Conservation (phyloP, 2,329 filamentous ascomycete genomes). For the Scedosporium dehoogii region DNA sequence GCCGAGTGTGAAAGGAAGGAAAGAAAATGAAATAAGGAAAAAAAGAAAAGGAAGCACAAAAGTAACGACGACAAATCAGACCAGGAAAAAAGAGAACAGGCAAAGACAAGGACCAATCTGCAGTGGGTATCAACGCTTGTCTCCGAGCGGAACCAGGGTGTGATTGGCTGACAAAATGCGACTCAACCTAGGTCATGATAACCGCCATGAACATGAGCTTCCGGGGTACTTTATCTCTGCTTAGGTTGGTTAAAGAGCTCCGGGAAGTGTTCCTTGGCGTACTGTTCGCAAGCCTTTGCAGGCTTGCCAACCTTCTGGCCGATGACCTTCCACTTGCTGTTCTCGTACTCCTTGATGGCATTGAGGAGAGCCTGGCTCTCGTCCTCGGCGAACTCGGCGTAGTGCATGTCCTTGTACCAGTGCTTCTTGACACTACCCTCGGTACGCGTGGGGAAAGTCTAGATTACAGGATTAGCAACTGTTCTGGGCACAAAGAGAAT, state of each 20-base stretch:
- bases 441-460: constrained; percentile 87
- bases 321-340: constrained; percentile 97
- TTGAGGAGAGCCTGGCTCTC: constrained; percentile 78
- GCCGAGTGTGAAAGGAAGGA: background rate
- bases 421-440: constrained; percentile 99
- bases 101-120: background rate
- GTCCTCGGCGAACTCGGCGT: constrained; percentile 95
- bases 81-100: background rate
- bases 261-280: constrained; percentile 89
- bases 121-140: constrained; percentile 4
- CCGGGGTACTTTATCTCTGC: constrained; percentile 4
- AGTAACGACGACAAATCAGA: background rate
- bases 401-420: constrained; percentile 99
- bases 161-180: background rate
- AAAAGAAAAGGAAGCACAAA: background rate
- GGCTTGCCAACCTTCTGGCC: constrained; percentile 96
- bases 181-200: background rate
- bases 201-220: background rate
- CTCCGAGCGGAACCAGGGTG: background rate
- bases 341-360: constrained; percentile 97
- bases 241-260: constrained; percentile 18
- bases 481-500: background rate
- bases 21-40: background rate
- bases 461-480: background rate
- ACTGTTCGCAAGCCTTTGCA: constrained; percentile 75